phyloP scores from a whole-genome alignment of 139 green algal species.

The Chlamydomonas asymmetrica region DNA sequence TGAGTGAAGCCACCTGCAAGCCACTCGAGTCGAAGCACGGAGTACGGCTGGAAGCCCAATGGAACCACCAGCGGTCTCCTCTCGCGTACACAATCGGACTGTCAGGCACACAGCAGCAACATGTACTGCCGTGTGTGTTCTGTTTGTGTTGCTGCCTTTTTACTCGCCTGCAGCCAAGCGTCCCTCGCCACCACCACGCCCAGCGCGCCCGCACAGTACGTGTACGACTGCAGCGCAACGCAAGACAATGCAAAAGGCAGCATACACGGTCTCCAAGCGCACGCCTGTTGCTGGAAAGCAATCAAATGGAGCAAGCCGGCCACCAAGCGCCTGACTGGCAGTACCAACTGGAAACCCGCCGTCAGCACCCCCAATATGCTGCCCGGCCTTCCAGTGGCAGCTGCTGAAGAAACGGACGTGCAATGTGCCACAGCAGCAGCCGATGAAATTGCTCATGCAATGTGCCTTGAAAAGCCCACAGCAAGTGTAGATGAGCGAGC shows the following conservation, averaged over 20 bases:
- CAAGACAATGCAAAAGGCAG: too few relatives aligned
- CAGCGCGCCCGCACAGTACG: constrained; percentile 50
- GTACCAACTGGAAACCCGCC: not conserved
- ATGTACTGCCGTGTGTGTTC: too few relatives aligned
- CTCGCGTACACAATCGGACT: too few relatives aligned
- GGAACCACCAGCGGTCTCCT: too few relatives aligned
- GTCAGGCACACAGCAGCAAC: too few relatives aligned
- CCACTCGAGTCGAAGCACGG: too few relatives aligned
- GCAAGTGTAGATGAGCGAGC: not conserved
- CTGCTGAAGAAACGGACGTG: not conserved
- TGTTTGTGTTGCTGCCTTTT: too few relatives aligned
- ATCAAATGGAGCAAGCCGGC: not conserved
- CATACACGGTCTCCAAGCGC: not conserved
- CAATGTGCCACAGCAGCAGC: not conserved
- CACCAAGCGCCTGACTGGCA: not conserved
- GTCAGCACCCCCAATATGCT: not conserved
- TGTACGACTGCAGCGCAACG: constrained; percentile 4
- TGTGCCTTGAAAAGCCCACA: not conserved
- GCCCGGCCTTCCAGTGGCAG: too few relatives aligned
- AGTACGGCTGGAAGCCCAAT: too few relatives aligned
- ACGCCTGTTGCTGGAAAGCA: not conserved
- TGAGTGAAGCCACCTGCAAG: too few relatives aligned
- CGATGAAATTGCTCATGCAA: not conserved
- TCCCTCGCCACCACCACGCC: constrained; percentile 66
- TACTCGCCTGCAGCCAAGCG: constrained; percentile 67